Evolutionary conservation across 441 rosid genomes (phyloP).

Genomic region (Pelargonium myrrhifolium): DNA sequence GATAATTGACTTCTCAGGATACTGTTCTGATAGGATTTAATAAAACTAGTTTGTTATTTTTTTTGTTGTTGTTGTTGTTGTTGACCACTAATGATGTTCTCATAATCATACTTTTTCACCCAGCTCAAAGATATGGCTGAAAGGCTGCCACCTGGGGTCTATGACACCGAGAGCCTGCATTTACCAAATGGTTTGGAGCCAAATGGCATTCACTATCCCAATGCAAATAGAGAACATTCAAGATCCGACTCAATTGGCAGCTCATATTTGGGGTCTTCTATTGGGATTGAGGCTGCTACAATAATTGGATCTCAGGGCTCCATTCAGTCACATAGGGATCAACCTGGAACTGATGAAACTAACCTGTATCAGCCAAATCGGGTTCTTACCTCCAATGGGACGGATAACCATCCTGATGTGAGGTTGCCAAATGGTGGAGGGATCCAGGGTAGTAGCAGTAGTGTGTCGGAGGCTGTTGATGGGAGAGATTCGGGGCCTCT

Average conservation of each 20-base stretch:
- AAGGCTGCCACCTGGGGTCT: slow-evolving; percentile 65
- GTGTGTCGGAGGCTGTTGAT: slow-evolving; percentile 40
- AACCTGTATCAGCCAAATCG: slow-evolving; percentile 14
- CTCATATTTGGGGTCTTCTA: slow-evolving; percentile 44
- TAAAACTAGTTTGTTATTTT: background rate
- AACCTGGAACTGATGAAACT: slow-evolving; percentile 28
- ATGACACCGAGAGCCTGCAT: slow-evolving; percentile 49
- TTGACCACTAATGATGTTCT: background rate
- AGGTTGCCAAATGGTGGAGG: slow-evolving; percentile 41
- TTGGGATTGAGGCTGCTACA: slow-evolving; percentile 28
- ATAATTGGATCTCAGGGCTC: slow-evolving; percentile 37
- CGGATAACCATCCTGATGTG: slow-evolving; percentile 32
- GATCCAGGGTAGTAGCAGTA: slow-evolving; percentile 27
- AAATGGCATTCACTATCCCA: slow-evolving; percentile 53
- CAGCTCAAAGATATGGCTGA: slow-evolving; percentile 92
- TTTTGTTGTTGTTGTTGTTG: background rate
- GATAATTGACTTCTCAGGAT: background rate
- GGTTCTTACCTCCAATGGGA: slow-evolving; percentile 24
- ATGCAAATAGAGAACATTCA: slow-evolving; percentile 56
- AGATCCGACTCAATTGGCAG: slow-evolving; percentile 52
- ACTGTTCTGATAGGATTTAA: background rate
- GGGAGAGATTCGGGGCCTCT: slow-evolving; percentile 44
- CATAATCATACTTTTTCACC: slow-evolving; percentile 6
- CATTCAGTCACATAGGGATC: slow-evolving; percentile 35
- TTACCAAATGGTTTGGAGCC: slow-evolving; percentile 51